Conservation (phyloP, 352 stramenopile species). For the Phytopythium boreale region DNA sequence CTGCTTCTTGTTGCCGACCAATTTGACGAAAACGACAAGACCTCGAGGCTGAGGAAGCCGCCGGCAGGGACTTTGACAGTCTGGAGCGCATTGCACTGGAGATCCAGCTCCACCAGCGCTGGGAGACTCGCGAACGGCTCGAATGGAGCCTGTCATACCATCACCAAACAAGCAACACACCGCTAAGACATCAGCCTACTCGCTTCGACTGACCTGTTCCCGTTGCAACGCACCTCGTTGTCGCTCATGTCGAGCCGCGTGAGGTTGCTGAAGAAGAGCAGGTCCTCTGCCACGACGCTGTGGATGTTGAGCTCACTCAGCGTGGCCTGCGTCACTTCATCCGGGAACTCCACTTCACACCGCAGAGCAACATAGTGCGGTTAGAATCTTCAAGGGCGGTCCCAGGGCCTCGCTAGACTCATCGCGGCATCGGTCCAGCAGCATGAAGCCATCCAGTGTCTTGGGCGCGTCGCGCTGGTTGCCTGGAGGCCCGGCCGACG, state of each 20-base stretch:
- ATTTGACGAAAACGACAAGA: slow-evolving; percentile 8
- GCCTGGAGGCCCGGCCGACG: background rate
- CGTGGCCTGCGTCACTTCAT: slow-evolving; percentile 64
- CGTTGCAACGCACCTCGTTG: slow-evolving; percentile 47
- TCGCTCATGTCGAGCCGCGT: slow-evolving; percentile 76
- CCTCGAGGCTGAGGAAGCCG: slow-evolving; percentile 66
- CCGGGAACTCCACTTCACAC: slow-evolving; percentile 68
- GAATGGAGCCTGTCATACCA: slow-evolving; percentile 32
- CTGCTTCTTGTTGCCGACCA: background rate
- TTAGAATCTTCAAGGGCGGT: background rate
- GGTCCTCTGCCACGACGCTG: slow-evolving; percentile 60
- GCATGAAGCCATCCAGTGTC: slow-evolving; percentile 73
- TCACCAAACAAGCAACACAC: background rate
- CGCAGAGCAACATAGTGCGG: background rate
- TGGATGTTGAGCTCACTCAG: slow-evolving; percentile 61
- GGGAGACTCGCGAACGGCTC: slow-evolving; percentile 66
- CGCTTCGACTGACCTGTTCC: background rate
- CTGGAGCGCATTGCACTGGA: slow-evolving; percentile 76
- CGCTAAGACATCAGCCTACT: background rate
- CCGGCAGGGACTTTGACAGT: slow-evolving; percentile 32
- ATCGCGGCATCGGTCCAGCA: slow-evolving; percentile 76
- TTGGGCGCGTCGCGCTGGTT: slow-evolving; percentile 27
- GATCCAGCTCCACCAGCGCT: slow-evolving; percentile 65
- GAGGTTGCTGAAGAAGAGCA: slow-evolving; percentile 80
- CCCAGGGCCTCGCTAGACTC: background rate